Conservation (phyloP, 805 yeast species). For the Aciculoconidium aculeatum region DNA sequence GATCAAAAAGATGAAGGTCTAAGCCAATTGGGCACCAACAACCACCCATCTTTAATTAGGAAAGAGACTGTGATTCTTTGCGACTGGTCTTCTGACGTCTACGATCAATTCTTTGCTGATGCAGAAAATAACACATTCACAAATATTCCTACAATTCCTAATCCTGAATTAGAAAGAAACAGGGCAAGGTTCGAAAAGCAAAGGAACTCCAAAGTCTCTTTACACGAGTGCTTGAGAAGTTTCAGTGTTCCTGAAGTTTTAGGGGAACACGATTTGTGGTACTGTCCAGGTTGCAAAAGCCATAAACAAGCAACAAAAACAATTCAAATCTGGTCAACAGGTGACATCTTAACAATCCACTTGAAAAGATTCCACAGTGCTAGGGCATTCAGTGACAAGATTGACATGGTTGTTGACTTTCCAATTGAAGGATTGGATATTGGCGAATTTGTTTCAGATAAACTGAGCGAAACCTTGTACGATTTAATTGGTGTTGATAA, state of each 20-base stretch:
- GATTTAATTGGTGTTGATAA: constrained; percentile 92
- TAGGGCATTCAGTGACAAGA: constrained; percentile 81
- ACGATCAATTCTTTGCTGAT: constrained; percentile 48
- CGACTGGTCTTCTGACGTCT: constrained; percentile 54
- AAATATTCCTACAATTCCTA: constrained; percentile 34
- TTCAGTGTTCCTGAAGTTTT: constrained; percentile 81
- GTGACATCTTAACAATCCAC: constrained; percentile 86
- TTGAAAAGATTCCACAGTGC: constrained; percentile 85
- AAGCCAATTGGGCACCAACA: no score
- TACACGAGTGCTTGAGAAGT: constrained; percentile 67
- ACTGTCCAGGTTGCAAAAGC: constrained; percentile 83
- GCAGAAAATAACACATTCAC: constrained; percentile 51
- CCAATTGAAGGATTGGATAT: constrained; percentile 82
- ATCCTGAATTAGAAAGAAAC: constrained; percentile 49
- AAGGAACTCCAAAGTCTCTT: constrained; percentile 41
- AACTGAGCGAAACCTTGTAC: constrained; percentile 39
- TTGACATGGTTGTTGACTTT: constrained; percentile 77
- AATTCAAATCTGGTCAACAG: constrained; percentile 88
- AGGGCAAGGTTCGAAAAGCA: constrained; percentile 29
- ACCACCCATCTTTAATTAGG: constrained; percentile 18
- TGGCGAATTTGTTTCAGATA: constrained; percentile 45
- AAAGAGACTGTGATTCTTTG: constrained; percentile 40
- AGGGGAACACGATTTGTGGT: constrained; percentile 90
- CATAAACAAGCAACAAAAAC: constrained; percentile 88
- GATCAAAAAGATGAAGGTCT: no score